Conservation (phyloP, 495 filamentous ascomycete species). For the Neurospora sp. region DNA sequence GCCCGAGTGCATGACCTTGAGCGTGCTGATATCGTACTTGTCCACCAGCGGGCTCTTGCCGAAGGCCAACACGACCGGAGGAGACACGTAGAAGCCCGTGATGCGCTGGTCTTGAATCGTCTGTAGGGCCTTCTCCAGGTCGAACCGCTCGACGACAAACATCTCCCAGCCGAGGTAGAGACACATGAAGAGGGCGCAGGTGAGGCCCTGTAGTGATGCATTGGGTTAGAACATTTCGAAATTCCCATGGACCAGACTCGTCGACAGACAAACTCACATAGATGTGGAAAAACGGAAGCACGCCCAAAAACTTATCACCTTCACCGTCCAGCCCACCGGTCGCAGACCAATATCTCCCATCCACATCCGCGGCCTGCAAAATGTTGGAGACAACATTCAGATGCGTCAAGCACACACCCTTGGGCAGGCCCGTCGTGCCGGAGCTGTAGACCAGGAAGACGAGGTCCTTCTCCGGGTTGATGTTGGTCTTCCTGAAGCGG, state of each 20-base stretch:
- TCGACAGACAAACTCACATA: slow-evolving; percentile 45
- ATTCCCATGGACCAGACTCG: background rate
- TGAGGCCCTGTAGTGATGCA: slow-evolving; percentile 19
- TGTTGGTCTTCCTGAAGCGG: slow-evolving; percentile 13
- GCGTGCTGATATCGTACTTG: slow-evolving; percentile 68
- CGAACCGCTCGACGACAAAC: slow-evolving; percentile 76
- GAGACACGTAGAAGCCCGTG: slow-evolving; percentile 74
- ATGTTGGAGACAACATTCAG: slow-evolving; percentile 69
- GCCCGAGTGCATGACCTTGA: slow-evolving; percentile 82
- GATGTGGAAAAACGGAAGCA: slow-evolving; percentile 90
- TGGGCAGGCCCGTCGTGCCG: slow-evolving; percentile 87
- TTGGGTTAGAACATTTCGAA: background rate
- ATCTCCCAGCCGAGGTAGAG: slow-evolving; percentile 59
- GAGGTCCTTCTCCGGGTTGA: slow-evolving; percentile 48
- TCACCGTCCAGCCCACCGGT: slow-evolving; percentile 50
- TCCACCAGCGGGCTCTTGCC: slow-evolving; percentile 65
- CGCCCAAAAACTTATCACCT: slow-evolving; percentile 64
- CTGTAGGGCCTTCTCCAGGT: slow-evolving; percentile 66
- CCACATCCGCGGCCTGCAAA: slow-evolving; percentile 40
- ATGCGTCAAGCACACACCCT: slow-evolving; percentile 88
- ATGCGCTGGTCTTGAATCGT: slow-evolving; percentile 65
- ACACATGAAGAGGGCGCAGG: slow-evolving; percentile 24
- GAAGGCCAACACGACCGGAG: slow-evolving; percentile 73
- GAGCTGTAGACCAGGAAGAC: slow-evolving; percentile 72
- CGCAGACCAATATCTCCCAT: slow-evolving; percentile 50